These are phyloP conservation scores for Nannochloropsis salina DNA, from an alignment of 108 stramenopile species.

Conservation along the genomic window DNA sequence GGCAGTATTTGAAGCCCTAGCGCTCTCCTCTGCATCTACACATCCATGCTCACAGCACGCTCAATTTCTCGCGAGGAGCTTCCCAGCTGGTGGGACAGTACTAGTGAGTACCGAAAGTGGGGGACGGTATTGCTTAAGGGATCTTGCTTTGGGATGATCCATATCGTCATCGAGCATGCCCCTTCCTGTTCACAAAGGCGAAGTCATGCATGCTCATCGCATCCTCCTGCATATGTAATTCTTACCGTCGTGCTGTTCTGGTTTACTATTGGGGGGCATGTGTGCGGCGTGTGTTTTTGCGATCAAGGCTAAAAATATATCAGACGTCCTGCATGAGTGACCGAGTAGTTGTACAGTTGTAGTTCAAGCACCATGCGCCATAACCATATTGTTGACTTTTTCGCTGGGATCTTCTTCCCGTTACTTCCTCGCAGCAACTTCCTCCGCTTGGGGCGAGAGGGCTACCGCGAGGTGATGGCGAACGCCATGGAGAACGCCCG, in stretches of 20 bases:
- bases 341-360: no score
- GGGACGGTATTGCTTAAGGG: neutral
- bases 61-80: neutral
- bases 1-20: no score
- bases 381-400: no score
- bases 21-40: no score
- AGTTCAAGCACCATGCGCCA: no score
- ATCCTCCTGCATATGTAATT: neutral
- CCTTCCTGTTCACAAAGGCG: neutral
- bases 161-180: neutral
- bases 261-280: no score
- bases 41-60: neutral
- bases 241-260: no score
- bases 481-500: slow-evolving; percentile 37
- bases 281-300: no score
- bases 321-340: no score
- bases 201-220: no score
- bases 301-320: no score
- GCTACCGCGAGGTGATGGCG: slow-evolving; percentile 32
- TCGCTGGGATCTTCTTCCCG: neutral
- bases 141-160: no score
- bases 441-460: slow-evolving; percentile 31
- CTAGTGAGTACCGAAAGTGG: neutral
- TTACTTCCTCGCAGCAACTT: slow-evolving; percentile 23
- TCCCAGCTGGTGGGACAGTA: slow-evolving; percentile 13